A percentile compares a stretch with the other conserved stretches of the same genome.
These are phyloP conservation scores for Aspergillus ochraceus DNA, from an alignment of 2,329 filamentous ascomycete species.

Conservation along the genomic window DNA sequence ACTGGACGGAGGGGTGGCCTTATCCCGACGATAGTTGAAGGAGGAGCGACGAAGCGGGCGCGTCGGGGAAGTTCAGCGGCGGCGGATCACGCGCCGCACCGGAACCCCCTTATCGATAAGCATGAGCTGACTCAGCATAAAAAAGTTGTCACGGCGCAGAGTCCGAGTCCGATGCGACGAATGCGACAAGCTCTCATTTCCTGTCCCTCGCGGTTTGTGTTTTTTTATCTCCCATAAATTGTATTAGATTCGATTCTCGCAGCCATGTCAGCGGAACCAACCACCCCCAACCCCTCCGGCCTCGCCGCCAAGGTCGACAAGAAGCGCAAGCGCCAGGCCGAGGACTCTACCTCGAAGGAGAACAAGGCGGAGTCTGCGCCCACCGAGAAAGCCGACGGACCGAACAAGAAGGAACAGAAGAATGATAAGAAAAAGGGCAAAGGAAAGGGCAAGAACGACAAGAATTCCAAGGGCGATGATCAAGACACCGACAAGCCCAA, in stretches of 20 bases:
- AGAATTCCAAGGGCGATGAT: slow-evolving; percentile 23
- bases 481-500: slow-evolving; percentile 23
- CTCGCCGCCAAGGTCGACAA: slow-evolving; percentile 38
- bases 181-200: background rate
- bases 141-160: slow-evolving; percentile 14
- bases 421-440: slow-evolving; percentile 48
- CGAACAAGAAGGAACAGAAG: slow-evolving; percentile 35
- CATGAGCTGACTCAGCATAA: slow-evolving; percentile 16
- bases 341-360: slow-evolving; percentile 29
- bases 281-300: slow-evolving; percentile 20
- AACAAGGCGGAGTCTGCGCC: slow-evolving; percentile 22
- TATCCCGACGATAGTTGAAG: background rate
- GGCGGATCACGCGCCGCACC: too few species aligned
- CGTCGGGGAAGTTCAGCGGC: background rate
- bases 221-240: background rate
- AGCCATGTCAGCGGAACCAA: slow-evolving; percentile 20
- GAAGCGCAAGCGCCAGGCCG: slow-evolving; percentile 42
- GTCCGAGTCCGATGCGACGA: background rate
- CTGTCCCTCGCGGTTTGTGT: too few species aligned
- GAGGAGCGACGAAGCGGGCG: background rate
- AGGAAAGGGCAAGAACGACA: slow-evolving; percentile 44
- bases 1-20: background rate
- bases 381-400: slow-evolving; percentile 24
- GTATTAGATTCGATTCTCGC: background rate
- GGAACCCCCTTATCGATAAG: slow-evolving; percentile 19